Percentiles rank a stretch among this genome's conserved stretches.
Evolutionary conservation across 495 filamentous ascomycete species (phyloP).

Genomic region (Lasiosphaeris hirsuta): DNA sequence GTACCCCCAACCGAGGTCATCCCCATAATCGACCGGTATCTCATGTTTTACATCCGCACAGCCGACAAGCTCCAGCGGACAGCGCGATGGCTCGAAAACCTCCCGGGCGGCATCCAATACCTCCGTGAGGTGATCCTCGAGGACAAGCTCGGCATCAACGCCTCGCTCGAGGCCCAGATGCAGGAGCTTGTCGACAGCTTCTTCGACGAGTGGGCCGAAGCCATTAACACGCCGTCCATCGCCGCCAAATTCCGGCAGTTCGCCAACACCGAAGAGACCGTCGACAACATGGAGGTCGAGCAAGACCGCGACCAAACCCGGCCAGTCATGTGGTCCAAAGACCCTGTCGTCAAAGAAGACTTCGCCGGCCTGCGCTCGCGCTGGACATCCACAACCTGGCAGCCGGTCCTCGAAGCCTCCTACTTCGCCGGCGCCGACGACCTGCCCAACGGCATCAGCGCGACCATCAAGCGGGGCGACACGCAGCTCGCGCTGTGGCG

Average conservation of each 20-base stretch:
- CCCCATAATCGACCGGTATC: constrained; percentile 84
- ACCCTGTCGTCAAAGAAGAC: constrained; percentile 51
- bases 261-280: constrained; percentile 72
- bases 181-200: constrained; percentile 79
- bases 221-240: constrained; percentile 64
- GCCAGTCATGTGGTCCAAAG: constrained; percentile 81
- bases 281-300: constrained; percentile 69
- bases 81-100: constrained; percentile 84
- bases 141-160: constrained; percentile 85
- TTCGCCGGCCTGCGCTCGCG: constrained; percentile 62
- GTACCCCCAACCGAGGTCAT: constrained; percentile 82
- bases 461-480: constrained; percentile 80
- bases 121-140: constrained; percentile 80
- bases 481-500: constrained; percentile 93
- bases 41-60: constrained; percentile 95
- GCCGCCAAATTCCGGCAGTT: constrained; percentile 81
- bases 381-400: constrained; percentile 78
- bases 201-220: constrained; percentile 95
- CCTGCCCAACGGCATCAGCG: constrained; percentile 62
- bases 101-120: constrained; percentile 85
- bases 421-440: constrained; percentile 67
- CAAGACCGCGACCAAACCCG: constrained; percentile 71
- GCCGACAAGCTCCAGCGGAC: constrained; percentile 94
- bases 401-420: constrained; percentile 71
- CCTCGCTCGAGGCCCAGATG: constrained; percentile 88